Conservation (phyloP, 2,329 filamentous ascomycete genomes). For the Diaporthe citrichinensis region DNA sequence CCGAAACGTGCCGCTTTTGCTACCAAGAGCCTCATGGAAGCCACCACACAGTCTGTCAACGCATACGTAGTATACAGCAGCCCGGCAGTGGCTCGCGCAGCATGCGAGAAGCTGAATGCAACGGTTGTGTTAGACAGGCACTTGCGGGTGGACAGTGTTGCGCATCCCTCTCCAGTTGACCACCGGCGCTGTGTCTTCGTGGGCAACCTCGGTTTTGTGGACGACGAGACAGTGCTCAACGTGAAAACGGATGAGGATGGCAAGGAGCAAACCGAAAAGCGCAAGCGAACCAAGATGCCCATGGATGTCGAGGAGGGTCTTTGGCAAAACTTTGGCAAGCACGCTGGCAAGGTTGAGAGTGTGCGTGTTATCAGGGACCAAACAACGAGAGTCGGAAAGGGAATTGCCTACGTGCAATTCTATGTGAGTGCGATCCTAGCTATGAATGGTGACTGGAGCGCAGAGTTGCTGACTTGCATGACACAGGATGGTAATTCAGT, state of each 20-base stretch:
- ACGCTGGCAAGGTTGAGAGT: slow-evolving; percentile 87
- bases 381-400: slow-evolving; percentile 93
- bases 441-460: neutral
- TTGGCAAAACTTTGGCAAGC: slow-evolving; percentile 83
- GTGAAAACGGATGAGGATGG: slow-evolving; percentile 76
- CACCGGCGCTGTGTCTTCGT: slow-evolving; percentile 95
- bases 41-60: slow-evolving; percentile 93
- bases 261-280: slow-evolving; percentile 72
- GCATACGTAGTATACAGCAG: slow-evolving; percentile 94
- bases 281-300: slow-evolving; percentile 79
- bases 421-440: slow-evolving; percentile 62
- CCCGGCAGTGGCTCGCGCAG: slow-evolving; percentile 79
- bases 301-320: slow-evolving; percentile 94
- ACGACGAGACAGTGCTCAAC: slow-evolving; percentile 83
- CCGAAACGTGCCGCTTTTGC: slow-evolving; percentile 97
- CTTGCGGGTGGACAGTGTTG: slow-evolving; percentile 89
- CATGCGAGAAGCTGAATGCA: slow-evolving; percentile 85
- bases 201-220: slow-evolving; percentile 95
- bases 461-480: slow-evolving; percentile 23
- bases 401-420: slow-evolving; percentile 98
- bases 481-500: slow-evolving; percentile 83
- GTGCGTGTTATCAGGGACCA: slow-evolving; percentile 93
- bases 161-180: slow-evolving; percentile 86
- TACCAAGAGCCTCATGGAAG: slow-evolving; percentile 89
- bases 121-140: slow-evolving; percentile 88